These are phyloP conservation scores for Kazachstania sp. DNA, from an alignment of 1,139 yeast species.

Conservation along the genomic window DNA sequence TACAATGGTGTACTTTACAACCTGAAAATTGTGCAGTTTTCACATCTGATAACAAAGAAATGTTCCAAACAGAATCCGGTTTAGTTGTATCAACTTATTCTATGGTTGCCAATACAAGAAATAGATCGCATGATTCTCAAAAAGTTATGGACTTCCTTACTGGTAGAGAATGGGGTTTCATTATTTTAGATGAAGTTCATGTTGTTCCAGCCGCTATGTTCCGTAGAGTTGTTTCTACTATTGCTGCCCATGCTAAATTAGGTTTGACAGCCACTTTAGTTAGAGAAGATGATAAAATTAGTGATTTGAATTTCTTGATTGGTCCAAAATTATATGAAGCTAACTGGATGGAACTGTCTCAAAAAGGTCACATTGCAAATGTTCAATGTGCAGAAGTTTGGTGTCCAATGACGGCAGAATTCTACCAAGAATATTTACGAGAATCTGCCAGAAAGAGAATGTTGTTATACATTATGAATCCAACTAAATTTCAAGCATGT, in stretches of 20 bases:
- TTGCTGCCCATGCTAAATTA: constrained; percentile 95
- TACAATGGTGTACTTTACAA: constrained; percentile 98
- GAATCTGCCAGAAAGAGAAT: constrained; percentile 87
- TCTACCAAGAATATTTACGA: constrained; percentile 86
- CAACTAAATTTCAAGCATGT: constrained; percentile 98
- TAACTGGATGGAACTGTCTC: constrained; percentile 99
- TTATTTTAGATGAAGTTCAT: constrained; percentile 94
- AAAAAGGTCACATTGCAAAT: constrained; percentile 97
- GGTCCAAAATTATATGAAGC: constrained; percentile 98
- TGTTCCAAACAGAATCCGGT: constrained; percentile 93
- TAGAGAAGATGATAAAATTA: constrained; percentile 97
- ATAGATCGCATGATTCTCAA: constrained; percentile 95
- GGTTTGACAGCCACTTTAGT: constrained; percentile 97
- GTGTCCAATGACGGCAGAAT: constrained; percentile 99
- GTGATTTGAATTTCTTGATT: constrained; percentile 92
- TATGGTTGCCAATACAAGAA: constrained; percentile 97
- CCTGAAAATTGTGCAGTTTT: constrained; percentile 96
- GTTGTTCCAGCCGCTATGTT: constrained; percentile 99
- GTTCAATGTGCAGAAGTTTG: constrained; percentile 99
- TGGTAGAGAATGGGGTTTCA: constrained; percentile 97
- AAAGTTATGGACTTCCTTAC: constrained; percentile 97
- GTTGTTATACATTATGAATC: constrained; percentile 95
- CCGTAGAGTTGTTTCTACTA: constrained; percentile 92
- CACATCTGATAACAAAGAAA: constrained; percentile 94
- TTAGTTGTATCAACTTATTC: constrained; percentile 94